These are phyloP conservation scores for Chrysophaeum taylorii DNA, from an alignment of 352 stramenopile genomes.

Conservation along the genomic window DNA sequence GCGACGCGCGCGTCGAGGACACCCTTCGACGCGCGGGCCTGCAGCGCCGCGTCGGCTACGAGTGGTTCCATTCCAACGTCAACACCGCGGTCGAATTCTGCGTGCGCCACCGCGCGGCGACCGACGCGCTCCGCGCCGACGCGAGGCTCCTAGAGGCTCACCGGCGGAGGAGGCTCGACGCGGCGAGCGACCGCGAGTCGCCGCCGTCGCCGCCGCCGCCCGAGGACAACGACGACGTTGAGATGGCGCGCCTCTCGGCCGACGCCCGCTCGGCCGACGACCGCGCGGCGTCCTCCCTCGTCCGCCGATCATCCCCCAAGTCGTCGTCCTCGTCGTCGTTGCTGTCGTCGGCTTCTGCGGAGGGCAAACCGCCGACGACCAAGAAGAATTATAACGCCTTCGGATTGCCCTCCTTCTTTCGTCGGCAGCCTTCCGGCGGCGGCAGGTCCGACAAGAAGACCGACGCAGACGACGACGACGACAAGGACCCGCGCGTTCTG, in stretches of 20 bases:
- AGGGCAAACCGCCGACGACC: no score
- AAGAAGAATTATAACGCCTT: no score
- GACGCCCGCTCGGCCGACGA: conserved; percentile 29
- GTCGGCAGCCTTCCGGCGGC: no score
- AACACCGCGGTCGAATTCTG: neutral
- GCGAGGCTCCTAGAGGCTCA: neutral
- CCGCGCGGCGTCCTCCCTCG: no score
- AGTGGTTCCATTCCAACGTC: conserved; percentile 15
- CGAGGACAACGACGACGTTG: conserved; percentile 58
- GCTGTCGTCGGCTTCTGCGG: no score
- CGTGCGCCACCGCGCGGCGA: neutral
- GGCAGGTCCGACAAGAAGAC: no score
- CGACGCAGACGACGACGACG: conserved; percentile 63
- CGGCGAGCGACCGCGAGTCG: conserved; percentile 33
- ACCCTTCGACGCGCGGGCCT: neutral
- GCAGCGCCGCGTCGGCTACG: neutral
- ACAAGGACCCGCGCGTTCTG: conserved; percentile 53
- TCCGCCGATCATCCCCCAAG: neutral
- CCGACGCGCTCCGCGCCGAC: neutral
- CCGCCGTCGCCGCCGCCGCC: no score
- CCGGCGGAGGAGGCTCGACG: neutral
- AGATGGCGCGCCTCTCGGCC: conserved; percentile 50
- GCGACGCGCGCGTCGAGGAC: neutral
- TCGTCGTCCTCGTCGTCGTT: neutral
- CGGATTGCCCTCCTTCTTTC: no score